Conservation (phyloP, 768 basidiomycete species). For the Lentinula boryana region DNA sequence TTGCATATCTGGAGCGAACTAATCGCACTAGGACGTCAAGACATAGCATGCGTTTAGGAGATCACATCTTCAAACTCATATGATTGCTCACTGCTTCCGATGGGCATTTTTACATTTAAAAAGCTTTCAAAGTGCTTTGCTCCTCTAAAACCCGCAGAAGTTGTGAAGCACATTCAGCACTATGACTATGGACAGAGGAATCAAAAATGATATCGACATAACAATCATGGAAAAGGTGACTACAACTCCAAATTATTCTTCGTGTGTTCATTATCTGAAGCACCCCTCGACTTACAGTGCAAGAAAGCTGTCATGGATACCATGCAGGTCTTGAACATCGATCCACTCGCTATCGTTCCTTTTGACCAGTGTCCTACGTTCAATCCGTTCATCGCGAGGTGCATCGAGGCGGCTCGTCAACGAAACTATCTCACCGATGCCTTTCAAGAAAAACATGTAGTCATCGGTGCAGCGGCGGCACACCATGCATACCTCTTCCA, state of each 20-base stretch:
- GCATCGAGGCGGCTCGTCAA: slow-evolving; percentile 4
- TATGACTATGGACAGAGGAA: too few species aligned
- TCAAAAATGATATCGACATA: background rate
- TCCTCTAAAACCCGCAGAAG: too few species aligned
- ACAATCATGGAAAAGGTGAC: background rate
- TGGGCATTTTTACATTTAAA: too few species aligned
- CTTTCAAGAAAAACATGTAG: slow-evolving; percentile 5
- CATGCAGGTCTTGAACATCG: slow-evolving; percentile 3
- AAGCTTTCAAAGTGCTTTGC: too few species aligned
- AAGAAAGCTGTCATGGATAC: slow-evolving; percentile 9
- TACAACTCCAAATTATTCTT: too few species aligned
- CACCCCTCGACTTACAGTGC: background rate
- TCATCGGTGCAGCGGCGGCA: background rate
- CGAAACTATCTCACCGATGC: slow-evolving; percentile 5
- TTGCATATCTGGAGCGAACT: too few species aligned
- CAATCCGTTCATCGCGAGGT: slow-evolving; percentile 5
- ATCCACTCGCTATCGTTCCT: slow-evolving; percentile 1
- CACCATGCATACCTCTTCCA: background rate
- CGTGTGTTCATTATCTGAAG: too few species aligned
- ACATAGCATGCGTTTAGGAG: too few species aligned
- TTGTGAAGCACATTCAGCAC: too few species aligned
- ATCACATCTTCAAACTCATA: too few species aligned
- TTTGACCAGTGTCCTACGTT: slow-evolving; percentile 8
- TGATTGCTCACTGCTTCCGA: too few species aligned
- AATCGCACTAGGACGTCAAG: too few species aligned